Conservation (phyloP, 352 stramenopile species). For the Globisporangium viniferum region DNA sequence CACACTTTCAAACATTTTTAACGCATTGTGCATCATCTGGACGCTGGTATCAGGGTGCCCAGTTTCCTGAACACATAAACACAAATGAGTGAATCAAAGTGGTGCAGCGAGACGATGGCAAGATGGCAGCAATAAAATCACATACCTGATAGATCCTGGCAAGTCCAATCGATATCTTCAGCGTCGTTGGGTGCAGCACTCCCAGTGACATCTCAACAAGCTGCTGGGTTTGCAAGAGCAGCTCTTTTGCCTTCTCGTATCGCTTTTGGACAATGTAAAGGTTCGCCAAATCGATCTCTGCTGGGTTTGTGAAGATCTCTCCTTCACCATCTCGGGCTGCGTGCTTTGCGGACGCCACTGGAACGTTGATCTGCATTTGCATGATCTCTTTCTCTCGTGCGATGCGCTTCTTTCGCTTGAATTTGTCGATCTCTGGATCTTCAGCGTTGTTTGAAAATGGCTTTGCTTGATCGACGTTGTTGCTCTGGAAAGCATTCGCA, state of each 20-base stretch:
- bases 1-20: slow-evolving; percentile 35
- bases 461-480: neutral
- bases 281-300: slow-evolving; percentile 48
- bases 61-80: slow-evolving; percentile 25
- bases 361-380: slow-evolving; percentile 53
- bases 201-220: slow-evolving; percentile 37
- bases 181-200: slow-evolving; percentile 44
- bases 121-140: neutral
- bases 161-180: slow-evolving; percentile 50
- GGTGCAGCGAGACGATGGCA: neutral
- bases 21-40: slow-evolving; percentile 23
- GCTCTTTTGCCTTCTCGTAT: slow-evolving; percentile 35
- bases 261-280: slow-evolving; percentile 65
- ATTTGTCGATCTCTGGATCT: slow-evolving; percentile 51
- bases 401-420: slow-evolving; percentile 37
- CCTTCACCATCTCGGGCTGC: slow-evolving; percentile 33
- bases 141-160: slow-evolving; percentile 31
- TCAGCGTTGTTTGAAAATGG: neutral
- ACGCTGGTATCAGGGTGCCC: slow-evolving; percentile 19
- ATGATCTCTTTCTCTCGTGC: slow-evolving; percentile 51
- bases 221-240: slow-evolving; percentile 31
- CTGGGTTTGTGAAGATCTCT: slow-evolving; percentile 39
- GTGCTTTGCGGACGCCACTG: slow-evolving; percentile 42
- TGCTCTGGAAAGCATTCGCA: neutral
- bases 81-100: neutral